Conservation (phyloP, 2,329 filamentous ascomycete species). For the Elsinoe ampelina region DNA sequence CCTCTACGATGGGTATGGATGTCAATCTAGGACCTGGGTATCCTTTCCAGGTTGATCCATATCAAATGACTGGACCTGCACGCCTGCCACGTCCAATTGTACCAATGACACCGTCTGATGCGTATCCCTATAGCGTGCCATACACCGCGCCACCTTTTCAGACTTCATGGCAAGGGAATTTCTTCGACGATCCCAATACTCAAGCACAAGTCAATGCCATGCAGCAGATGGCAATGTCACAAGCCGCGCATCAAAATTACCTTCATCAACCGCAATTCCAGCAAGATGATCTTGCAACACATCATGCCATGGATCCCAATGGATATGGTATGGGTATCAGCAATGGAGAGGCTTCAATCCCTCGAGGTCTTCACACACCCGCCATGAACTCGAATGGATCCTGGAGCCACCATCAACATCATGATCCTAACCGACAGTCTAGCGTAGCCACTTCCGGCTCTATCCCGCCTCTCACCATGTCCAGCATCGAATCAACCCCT, state of each 20-base stretch:
- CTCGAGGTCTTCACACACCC: neutral
- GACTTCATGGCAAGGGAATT: neutral
- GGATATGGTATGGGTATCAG: neutral
- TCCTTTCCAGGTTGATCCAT: constrained; percentile 3
- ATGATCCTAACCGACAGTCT: neutral
- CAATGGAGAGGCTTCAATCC: neutral
- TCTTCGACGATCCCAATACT: neutral
- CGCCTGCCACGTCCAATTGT: constrained; percentile 1
- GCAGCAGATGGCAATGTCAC: constrained; percentile 1
- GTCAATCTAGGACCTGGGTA: neutral
- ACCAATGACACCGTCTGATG: constrained; percentile 7
- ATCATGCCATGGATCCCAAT: neutral
- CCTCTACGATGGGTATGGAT: constrained; percentile 17
- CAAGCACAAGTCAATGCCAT: constrained; percentile 1
- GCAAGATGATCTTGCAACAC: neutral
- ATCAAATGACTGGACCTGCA: neutral
- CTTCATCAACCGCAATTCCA: neutral
- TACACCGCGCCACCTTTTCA: neutral
- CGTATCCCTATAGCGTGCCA: constrained; percentile 1
- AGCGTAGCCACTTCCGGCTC: neutral
- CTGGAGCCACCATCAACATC: neutral
- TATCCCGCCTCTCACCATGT: neutral
- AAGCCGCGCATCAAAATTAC: neutral
- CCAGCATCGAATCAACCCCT: neutral
- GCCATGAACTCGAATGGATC: neutral